Evolutionary conservation across 1,139 yeast species (phyloP).

Genomic region (Keqinozyma sinolaborantium): DNA sequence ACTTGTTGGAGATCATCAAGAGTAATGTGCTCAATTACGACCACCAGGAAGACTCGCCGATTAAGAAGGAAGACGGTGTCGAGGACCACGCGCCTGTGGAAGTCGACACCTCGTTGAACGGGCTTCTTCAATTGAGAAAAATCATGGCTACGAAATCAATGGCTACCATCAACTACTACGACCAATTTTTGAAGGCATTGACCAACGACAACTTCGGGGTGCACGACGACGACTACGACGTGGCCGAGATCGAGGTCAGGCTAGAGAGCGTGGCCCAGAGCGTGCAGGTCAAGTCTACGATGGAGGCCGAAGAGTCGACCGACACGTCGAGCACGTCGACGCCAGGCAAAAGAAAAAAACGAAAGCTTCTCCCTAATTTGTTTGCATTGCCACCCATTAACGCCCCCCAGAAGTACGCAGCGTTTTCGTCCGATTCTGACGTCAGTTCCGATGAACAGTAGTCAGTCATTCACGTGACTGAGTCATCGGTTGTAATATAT

Average conservation of each 20-base stretch:
- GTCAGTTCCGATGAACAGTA: not conserved
- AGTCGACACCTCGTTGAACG: no score
- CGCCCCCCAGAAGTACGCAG: not conserved
- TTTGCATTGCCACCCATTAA: not conserved
- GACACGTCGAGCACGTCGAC: not conserved
- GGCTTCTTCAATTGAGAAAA: conserved; percentile 2
- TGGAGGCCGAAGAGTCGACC: not conserved
- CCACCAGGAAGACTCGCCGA: not conserved
- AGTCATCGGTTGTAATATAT: no score
- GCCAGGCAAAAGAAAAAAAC: not conserved
- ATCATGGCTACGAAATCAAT: conserved; percentile 3
- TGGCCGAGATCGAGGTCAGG: not conserved
- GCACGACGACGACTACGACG: conserved; percentile 3
- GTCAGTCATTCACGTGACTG: no score
- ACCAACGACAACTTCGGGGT: conserved; percentile 5
- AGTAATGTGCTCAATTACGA: not conserved
- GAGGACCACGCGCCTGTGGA: no score
- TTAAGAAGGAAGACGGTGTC: not conserved
- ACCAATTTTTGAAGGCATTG: conserved; percentile 6
- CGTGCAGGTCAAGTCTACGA: not conserved
- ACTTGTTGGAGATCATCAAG: not conserved
- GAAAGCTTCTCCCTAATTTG: no score
- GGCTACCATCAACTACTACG: conserved; percentile 2
- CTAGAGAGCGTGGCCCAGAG: not conserved
- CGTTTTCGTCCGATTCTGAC: not conserved